phyloP scores from a whole-genome alignment of 768 basidiomycete genomes.

The Boletus subparvulus region DNA sequence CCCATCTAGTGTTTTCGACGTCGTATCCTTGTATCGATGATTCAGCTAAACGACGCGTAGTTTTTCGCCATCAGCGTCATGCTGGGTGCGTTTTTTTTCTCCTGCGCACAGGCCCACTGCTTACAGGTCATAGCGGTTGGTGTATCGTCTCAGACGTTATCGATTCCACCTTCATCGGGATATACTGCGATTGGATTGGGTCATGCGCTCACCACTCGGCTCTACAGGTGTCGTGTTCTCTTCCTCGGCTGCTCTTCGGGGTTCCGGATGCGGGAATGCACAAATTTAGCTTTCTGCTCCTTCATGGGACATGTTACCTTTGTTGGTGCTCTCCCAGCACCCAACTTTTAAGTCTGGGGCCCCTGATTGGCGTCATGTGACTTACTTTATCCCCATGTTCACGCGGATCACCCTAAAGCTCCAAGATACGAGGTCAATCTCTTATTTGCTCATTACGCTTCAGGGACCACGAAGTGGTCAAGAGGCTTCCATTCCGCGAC shows the following conservation, averaged over 20 bases:
- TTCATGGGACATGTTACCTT: slow-evolving; percentile 34
- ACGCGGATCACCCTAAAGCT: slow-evolving; percentile 10
- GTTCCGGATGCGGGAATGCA: slow-evolving; percentile 62
- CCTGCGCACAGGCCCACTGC: neutral
- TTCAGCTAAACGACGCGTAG: slow-evolving; percentile 15
- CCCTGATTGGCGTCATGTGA: slow-evolving; percentile 36
- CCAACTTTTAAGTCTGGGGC: slow-evolving; percentile 28
- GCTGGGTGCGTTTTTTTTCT: slow-evolving; percentile 12
- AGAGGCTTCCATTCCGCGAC: slow-evolving; percentile 43
- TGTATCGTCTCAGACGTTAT: slow-evolving; percentile 25
- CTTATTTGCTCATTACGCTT: slow-evolving; percentile 44
- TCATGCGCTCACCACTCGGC: neutral
- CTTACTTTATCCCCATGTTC: slow-evolving; percentile 11
- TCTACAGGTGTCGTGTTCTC: slow-evolving; percentile 43
- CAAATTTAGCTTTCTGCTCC: slow-evolving; percentile 41
- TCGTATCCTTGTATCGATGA: slow-evolving; percentile 57
- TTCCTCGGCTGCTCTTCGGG: slow-evolving; percentile 43
- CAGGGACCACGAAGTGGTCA: slow-evolving; percentile 44
- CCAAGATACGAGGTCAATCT: slow-evolving; percentile 17
- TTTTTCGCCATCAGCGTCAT: slow-evolving; percentile 26
- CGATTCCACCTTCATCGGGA: slow-evolving; percentile 54
- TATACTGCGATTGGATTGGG: neutral
- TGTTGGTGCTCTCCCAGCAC: slow-evolving; percentile 43
- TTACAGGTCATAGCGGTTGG: slow-evolving; percentile 13
- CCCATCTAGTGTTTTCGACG: slow-evolving; percentile 63